Conservation (phyloP, 208 protist genomes). For the Strigomonas galati region DNA sequence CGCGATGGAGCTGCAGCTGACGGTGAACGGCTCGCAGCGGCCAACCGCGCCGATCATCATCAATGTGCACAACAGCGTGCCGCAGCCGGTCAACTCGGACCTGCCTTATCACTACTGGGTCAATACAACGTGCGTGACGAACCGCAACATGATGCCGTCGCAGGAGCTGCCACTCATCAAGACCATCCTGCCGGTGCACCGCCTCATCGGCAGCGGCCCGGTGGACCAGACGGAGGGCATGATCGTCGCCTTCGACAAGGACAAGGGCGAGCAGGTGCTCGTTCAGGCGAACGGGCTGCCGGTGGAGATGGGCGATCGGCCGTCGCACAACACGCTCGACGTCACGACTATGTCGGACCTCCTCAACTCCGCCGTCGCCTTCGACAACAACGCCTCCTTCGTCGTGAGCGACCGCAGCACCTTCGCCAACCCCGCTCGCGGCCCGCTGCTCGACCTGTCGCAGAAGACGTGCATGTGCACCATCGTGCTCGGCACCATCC, state of each 20-base stretch:
- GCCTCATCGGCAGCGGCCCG: slow-evolving; percentile 42
- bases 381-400: slow-evolving; percentile 60
- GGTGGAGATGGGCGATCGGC: slow-evolving; percentile 36
- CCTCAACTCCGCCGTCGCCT: slow-evolving; percentile 20
- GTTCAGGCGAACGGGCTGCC: slow-evolving; percentile 71
- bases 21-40: slow-evolving; percentile 71
- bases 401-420: slow-evolving; percentile 35
- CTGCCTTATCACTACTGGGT: slow-evolving; percentile 87
- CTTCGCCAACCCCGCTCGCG: slow-evolving; percentile 31
- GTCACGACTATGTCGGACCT: slow-evolving; percentile 2
- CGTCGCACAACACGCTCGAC: neutral
- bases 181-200: slow-evolving; percentile 73
- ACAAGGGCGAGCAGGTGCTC: slow-evolving; percentile 70
- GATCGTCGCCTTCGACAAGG: slow-evolving; percentile 78
- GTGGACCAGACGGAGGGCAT: slow-evolving; percentile 55
- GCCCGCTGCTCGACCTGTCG: slow-evolving; percentile 68
- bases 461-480: slow-evolving; percentile 83
- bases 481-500: slow-evolving; percentile 75
- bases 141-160: slow-evolving; percentile 63
- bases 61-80: slow-evolving; percentile 62
- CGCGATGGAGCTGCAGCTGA: slow-evolving; percentile 65
- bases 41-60: slow-evolving; percentile 73
- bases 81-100: slow-evolving; percentile 51
- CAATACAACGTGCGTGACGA: slow-evolving; percentile 78
- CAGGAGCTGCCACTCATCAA: slow-evolving; percentile 77